These are phyloP conservation scores for Colletotrichum melonis DNA, from an alignment of 2,329 filamentous ascomycete species.

Conservation along the genomic window DNA sequence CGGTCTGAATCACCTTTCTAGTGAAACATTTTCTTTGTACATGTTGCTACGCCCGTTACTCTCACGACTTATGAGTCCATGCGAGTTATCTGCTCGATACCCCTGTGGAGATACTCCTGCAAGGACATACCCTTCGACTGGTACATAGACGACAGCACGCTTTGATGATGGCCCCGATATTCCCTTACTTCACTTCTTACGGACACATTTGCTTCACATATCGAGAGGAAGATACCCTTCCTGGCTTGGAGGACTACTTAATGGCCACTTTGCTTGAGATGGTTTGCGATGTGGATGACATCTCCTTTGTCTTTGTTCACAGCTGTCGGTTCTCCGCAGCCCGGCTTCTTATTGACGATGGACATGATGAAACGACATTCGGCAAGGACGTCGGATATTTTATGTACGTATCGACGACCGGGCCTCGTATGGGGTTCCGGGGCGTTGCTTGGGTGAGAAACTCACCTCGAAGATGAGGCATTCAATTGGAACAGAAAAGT, in stretches of 20 bases:
- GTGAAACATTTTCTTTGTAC: conserved; percentile 41
- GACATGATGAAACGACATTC: conserved; percentile 33
- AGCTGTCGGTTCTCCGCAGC: conserved; percentile 18
- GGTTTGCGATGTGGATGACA: conserved; percentile 21
- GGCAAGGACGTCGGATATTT: conserved; percentile 24
- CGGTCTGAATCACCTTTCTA: conserved; percentile 64
- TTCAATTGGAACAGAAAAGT: background rate
- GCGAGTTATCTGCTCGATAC: conserved; percentile 30
- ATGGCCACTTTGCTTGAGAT: conserved; percentile 24
- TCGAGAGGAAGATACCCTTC: conserved; percentile 14
- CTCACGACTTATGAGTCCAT: conserved; percentile 34
- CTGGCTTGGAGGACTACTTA: conserved; percentile 32
- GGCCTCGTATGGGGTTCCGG: conserved; percentile 4
- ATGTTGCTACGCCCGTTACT: conserved; percentile 36
- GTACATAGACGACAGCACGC: conserved; percentile 36
- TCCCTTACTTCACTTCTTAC: conserved; percentile 28
- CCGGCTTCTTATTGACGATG: conserved; percentile 26
- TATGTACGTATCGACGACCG: conserved; percentile 18
- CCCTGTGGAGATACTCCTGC: conserved; percentile 27
- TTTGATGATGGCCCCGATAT: conserved; percentile 27
- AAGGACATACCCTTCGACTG: conserved; percentile 28
- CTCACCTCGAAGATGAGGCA: background rate
- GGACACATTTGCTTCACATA: conserved; percentile 36
- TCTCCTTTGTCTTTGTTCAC: conserved; percentile 4
- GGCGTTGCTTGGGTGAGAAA: conserved; percentile 5